These are phyloP conservation scores for Rheum nobile DNA, from an alignment of 148 eudicot genomes.

Conservation along the genomic window DNA sequence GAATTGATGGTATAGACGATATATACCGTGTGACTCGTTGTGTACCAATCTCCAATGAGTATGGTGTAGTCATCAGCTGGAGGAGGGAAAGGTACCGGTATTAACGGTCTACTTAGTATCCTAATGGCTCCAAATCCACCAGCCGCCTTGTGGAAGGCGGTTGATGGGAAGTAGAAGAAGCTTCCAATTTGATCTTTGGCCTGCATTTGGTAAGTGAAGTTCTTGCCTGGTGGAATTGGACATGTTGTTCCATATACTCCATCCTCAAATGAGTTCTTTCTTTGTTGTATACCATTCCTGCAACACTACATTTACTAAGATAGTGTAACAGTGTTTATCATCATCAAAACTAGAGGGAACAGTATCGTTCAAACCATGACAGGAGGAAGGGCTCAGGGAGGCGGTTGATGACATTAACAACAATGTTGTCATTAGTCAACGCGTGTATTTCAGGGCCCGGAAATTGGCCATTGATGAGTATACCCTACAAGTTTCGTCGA, in stretches of 20 bases:
- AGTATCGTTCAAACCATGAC: slow-evolving; percentile 31
- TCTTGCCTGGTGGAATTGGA: slow-evolving; percentile 78
- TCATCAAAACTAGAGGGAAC: not conserved
- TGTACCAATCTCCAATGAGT: slow-evolving; percentile 76
- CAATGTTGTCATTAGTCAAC: slow-evolving; percentile 62
- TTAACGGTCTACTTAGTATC: slow-evolving; percentile 53
- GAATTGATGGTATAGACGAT: not conserved
- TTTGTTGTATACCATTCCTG: slow-evolving; percentile 77
- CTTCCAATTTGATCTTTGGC: slow-evolving; percentile 86
- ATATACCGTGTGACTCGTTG: slow-evolving; percentile 36
- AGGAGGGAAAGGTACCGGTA: slow-evolving; percentile 69
- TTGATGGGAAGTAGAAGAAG: slow-evolving; percentile 75
- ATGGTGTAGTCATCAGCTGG: slow-evolving; percentile 54
- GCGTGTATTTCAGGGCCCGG: slow-evolving; percentile 71
- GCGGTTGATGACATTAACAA: slow-evolving; percentile 49
- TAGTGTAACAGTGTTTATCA: too few species aligned
- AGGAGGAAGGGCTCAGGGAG: slow-evolving; percentile 74
- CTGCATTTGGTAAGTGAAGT: slow-evolving; percentile 67
- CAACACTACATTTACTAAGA: not conserved
- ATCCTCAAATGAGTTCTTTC: slow-evolving; percentile 67
- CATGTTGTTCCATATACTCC: slow-evolving; percentile 83
- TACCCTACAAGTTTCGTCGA: slow-evolving; percentile 43
- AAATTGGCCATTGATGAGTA: slow-evolving; percentile 65
- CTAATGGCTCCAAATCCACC: slow-evolving; percentile 76
- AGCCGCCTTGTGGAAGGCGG: slow-evolving; percentile 69